phyloP scores from a whole-genome alignment of 2,329 filamentous ascomycete genomes.

The Sphaerulina populicola region DNA sequence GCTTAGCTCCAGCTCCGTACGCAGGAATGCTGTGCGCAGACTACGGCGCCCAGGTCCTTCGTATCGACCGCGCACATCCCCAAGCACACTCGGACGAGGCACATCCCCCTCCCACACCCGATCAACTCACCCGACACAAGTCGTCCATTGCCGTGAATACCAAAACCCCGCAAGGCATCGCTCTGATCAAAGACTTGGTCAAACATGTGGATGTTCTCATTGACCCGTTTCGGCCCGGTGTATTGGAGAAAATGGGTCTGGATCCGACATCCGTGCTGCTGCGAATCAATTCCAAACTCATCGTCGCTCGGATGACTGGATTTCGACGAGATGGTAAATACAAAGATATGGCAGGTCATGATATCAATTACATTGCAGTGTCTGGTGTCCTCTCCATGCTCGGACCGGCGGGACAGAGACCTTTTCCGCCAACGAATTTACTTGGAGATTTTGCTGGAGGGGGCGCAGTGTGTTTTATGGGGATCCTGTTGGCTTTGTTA shows the following conservation, averaged over 20 bases:
- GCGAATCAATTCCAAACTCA: constrained; percentile 61
- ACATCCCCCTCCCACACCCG: constrained; percentile 45
- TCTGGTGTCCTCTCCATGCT: constrained; percentile 71
- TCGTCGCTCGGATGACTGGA: constrained; percentile 80
- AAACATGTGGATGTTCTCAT: constrained; percentile 67
- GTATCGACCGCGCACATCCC: constrained; percentile 60
- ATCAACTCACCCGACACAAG: constrained; percentile 75
- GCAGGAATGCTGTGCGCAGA: constrained; percentile 82
- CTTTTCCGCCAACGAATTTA: constrained; percentile 73
- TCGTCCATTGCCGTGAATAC: constrained; percentile 71
- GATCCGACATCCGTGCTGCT: constrained; percentile 59
- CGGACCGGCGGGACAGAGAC: constrained; percentile 59
- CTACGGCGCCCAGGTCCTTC: constrained; percentile 78
- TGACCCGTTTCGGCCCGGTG: constrained; percentile 86
- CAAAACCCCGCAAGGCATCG: constrained; percentile 56
- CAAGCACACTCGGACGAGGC: constrained; percentile 32
- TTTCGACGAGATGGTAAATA: constrained; percentile 84
- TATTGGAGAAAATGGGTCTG: constrained; percentile 76
- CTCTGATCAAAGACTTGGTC: constrained; percentile 59
- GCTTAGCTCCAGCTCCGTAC: constrained; percentile 63
- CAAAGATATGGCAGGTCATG: constrained; percentile 80
- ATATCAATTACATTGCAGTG: constrained; percentile 93
- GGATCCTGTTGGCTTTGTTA: constrained; percentile 71
- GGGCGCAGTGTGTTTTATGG: constrained; percentile 71
- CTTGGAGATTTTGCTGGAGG: constrained; percentile 88